Conservation (phyloP, 2,329 filamentous ascomycete genomes). For the Aspergillus puulaauensis region DNA sequence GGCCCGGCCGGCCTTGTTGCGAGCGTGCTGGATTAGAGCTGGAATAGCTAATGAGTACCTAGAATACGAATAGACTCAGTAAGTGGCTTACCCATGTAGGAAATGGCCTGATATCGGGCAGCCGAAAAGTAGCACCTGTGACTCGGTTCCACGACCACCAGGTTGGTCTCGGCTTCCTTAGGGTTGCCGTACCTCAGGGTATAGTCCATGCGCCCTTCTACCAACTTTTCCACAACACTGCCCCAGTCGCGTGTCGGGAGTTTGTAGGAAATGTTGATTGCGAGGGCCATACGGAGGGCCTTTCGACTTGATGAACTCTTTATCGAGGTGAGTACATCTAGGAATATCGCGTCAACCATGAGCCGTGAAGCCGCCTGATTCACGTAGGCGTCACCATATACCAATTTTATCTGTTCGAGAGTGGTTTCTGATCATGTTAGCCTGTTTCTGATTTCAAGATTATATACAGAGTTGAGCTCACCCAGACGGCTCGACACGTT, state of each 20-base stretch:
- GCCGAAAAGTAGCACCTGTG: neutral
- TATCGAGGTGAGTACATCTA: neutral
- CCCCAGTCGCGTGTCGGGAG: too few relatives aligned
- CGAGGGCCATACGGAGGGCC: neutral
- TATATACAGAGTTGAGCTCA: too few relatives aligned
- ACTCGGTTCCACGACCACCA: neutral
- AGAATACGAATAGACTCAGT: neutral
- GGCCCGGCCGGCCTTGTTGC: neutral
- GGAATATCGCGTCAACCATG: neutral
- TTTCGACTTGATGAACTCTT: neutral
- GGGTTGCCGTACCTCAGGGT: neutral
- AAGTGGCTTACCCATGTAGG: neutral
- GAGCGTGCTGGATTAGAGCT: neutral
- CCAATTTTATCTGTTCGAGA: neutral
- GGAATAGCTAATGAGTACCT: too few relatives aligned
- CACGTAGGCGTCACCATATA: neutral
- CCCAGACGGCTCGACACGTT: too few relatives aligned
- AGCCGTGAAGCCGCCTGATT: neutral
- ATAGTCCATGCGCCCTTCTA: neutral
- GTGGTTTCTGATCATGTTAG: too few relatives aligned
- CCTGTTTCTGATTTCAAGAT: too few relatives aligned
- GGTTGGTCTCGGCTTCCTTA: neutral
- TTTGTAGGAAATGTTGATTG: too few relatives aligned
- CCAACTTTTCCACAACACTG: too few relatives aligned
- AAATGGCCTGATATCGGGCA: neutral